Conservation (phyloP, 2,329 filamentous ascomycete species). For the Pseudogymnoascus sp. region DNA sequence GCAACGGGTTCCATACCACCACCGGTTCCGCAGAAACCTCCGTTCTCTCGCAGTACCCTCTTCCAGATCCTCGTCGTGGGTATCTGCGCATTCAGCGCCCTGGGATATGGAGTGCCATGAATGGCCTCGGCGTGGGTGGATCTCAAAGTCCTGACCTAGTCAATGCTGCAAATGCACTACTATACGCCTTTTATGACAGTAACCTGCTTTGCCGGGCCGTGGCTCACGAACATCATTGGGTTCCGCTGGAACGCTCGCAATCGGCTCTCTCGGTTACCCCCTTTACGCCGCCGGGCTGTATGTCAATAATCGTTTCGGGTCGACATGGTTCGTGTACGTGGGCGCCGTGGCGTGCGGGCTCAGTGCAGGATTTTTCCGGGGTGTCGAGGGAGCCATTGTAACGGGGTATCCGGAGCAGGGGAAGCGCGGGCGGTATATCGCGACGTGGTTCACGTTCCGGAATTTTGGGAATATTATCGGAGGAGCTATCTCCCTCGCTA, state of each 20-base stretch:
- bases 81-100: conserved; percentile 33
- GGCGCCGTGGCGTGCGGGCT: conserved; percentile 32
- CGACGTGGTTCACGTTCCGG: conserved; percentile 34
- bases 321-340: conserved; percentile 33
- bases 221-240: conserved; percentile 31
- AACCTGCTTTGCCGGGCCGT: conserved; percentile 34
- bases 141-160: conserved; percentile 34
- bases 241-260: conserved; percentile 32
- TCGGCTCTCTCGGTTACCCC: conserved; percentile 36
- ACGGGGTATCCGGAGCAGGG: conserved; percentile 30
- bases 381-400: conserved; percentile 33
- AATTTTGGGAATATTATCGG: conserved; percentile 38
- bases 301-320: conserved; percentile 30
- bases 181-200: conserved; percentile 38
- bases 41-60: conserved; percentile 1
- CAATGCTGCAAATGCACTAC: conserved; percentile 37
- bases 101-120: conserved; percentile 37
- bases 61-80: conserved; percentile 35
- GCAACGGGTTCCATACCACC: not conserved
- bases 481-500: conserved; percentile 40
- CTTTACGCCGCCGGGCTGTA: conserved; percentile 34
- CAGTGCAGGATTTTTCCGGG: conserved; percentile 35
- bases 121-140: conserved; percentile 35
- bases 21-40: not conserved
- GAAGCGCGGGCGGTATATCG: conserved; percentile 21